Evolutionary conservation across 306 rosid genomes (phyloP).

Genomic region (Prinsepia uniflora): DNA sequence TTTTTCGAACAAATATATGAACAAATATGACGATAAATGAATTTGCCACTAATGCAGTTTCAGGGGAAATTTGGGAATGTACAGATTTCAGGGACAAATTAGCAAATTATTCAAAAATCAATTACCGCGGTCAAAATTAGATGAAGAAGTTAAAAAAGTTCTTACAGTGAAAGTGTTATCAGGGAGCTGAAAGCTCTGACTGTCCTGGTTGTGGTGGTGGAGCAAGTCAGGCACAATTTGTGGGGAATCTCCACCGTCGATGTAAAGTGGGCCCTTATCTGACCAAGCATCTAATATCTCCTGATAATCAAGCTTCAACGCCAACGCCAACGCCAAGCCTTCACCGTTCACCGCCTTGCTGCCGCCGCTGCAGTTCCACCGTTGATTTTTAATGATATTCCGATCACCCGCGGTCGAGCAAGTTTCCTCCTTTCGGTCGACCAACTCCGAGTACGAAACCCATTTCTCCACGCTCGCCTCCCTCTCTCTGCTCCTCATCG

Average conservation of each 20-base stretch:
- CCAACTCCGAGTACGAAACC: slow-evolving; percentile 87
- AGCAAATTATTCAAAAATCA: too few relatives aligned
- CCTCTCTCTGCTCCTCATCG: slow-evolving; percentile 64
- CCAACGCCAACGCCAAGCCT: slow-evolving; percentile 38
- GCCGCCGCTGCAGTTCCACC: not conserved
- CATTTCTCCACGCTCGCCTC: slow-evolving; percentile 62
- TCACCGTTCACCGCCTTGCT: not conserved
- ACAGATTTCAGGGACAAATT: too few relatives aligned
- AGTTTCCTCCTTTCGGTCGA: slow-evolving; percentile 57
- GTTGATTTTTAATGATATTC: not conserved
- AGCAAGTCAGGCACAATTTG: slow-evolving; percentile 63
- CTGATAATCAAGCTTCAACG: slow-evolving; percentile 77
- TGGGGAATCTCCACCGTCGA: slow-evolving; percentile 47
- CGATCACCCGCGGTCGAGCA: slow-evolving; percentile 20
- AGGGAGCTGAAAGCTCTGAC: slow-evolving; percentile 3
- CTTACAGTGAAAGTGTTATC: slow-evolving; percentile 42
- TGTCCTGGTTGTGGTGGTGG: not conserved
- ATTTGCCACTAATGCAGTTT: too few relatives aligned
- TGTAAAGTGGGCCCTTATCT: slow-evolving; percentile 65
- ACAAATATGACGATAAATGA: too few relatives aligned
- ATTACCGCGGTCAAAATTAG: not conserved
- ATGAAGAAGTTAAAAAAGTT: not conserved
- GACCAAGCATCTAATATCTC: slow-evolving; percentile 91
- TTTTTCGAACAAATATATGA: too few relatives aligned
- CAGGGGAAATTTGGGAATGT: too few relatives aligned